Evolutionary conservation across 768 basidiomycete species (phyloP).

Genomic region (Xanthoconium stramineum): DNA sequence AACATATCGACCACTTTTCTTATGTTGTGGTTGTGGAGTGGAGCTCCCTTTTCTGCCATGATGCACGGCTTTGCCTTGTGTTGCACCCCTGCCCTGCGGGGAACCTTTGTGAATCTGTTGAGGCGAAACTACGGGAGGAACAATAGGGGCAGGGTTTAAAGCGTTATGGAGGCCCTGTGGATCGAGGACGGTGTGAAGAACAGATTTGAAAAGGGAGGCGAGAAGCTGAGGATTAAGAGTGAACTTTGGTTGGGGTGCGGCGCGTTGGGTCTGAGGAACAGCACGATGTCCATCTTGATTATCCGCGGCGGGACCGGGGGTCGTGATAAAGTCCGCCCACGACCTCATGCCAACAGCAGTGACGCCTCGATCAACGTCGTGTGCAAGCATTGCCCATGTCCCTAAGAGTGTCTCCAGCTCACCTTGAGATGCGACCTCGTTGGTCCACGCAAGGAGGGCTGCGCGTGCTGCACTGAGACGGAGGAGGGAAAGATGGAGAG

Average conservation of each 20-base stretch:
- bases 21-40: constrained; percentile 28
- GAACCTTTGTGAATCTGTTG: constrained; percentile 11
- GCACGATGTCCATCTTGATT: not conserved
- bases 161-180: constrained; percentile 55
- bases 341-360: constrained; percentile 46
- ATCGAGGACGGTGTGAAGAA: constrained; percentile 55
- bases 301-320: constrained; percentile 4
- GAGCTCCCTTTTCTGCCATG: constrained; percentile 18
- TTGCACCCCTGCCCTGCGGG: not conserved
- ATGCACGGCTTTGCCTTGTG: not conserved
- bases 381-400: constrained; percentile 67
- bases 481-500: constrained; percentile 64
- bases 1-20: constrained; percentile 30
- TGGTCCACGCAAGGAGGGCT: constrained; percentile 49
- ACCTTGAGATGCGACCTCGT: constrained; percentile 44
- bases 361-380: constrained; percentile 70
- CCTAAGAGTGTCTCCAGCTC: constrained; percentile 61
- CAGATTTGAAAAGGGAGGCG: constrained; percentile 45
- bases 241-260: constrained; percentile 17
- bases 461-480: constrained; percentile 47
- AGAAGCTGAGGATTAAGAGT: constrained; percentile 32
- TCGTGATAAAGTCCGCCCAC: constrained; percentile 44
- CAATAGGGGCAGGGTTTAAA: constrained; percentile 63
- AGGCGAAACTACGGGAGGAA: constrained; percentile 15
- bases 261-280: not conserved